A percentile compares a stretch with the other conserved stretches of the same genome.
These are phyloP conservation scores for Lactarius sp. DNA, from an alignment of 768 basidiomycete genomes.

Conservation along the genomic window DNA sequence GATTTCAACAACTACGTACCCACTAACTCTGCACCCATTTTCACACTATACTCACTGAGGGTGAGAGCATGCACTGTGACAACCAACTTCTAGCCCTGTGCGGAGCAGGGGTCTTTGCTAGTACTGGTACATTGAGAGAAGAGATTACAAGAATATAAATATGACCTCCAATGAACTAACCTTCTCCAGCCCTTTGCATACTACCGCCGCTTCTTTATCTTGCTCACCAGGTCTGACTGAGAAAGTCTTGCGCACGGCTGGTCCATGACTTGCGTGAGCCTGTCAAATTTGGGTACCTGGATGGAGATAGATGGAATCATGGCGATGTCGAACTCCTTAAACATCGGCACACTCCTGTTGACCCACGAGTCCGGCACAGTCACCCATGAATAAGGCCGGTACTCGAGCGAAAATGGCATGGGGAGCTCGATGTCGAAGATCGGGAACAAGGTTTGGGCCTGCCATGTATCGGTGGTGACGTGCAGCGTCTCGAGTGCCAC, in stretches of 20 bases:
- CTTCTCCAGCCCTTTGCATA: too few relatives aligned
- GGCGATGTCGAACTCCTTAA: conserved; percentile 57
- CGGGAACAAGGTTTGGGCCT: conserved; percentile 18
- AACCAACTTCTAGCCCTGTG: too few relatives aligned
- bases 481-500: conserved; percentile 20
- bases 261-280: conserved; percentile 1
- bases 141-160: too few relatives aligned
- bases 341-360: conserved; percentile 37
- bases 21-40: too few relatives aligned
- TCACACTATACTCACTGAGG: too few relatives aligned
- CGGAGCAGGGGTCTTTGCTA: too few relatives aligned
- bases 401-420: conserved; percentile 25
- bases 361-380: conserved; percentile 33
- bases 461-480: too few relatives aligned
- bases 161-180: too few relatives aligned
- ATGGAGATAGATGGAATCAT: conserved; percentile 63
- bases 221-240: conserved; percentile 4
- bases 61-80: too few relatives aligned
- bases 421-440: conserved; percentile 29
- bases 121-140: too few relatives aligned
- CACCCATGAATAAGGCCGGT: conserved; percentile 33
- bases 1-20: too few relatives aligned
- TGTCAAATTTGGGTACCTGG: conserved; percentile 45
- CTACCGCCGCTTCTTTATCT: conserved; percentile 3
- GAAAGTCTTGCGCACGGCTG: conserved; percentile 17